phyloP scores from a whole-genome alignment of 495 filamentous ascomycete species.

The Penicillium canescens region DNA sequence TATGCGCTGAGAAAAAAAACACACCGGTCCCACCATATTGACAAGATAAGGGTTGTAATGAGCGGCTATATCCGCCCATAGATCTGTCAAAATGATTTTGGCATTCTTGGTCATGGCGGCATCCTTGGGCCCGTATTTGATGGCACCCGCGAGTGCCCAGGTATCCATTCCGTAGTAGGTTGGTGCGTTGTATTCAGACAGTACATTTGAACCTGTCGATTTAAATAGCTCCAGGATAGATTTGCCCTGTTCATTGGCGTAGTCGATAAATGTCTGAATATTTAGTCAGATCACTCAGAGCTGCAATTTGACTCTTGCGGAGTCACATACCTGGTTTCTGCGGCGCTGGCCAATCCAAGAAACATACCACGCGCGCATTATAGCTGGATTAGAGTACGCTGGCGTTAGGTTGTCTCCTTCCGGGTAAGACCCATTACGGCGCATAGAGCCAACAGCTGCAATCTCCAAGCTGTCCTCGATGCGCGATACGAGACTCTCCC shows the following conservation, averaged over 20 bases:
- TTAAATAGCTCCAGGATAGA: constrained; percentile 25
- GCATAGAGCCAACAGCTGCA: constrained; percentile 29
- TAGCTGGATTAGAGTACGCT: constrained; percentile 25
- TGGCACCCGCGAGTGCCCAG: constrained; percentile 26
- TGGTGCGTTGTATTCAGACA: constrained; percentile 28
- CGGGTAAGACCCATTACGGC: constrained; percentile 24
- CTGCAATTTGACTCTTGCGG: not conserved
- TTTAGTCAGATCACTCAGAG: not conserved
- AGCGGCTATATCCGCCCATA: constrained; percentile 28
- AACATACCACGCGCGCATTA: constrained; percentile 30
- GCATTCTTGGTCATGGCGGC: constrained; percentile 19
- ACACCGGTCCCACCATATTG: constrained; percentile 16
- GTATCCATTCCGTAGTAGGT: constrained; percentile 31
- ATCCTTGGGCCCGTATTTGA: constrained; percentile 26
- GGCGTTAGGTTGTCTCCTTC: constrained; percentile 30
- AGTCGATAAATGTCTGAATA: constrained; percentile 24
- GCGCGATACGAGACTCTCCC: constrained; percentile 13
- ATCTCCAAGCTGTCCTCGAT: constrained; percentile 28
- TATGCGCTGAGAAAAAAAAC: not conserved
- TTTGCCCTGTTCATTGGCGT: constrained; percentile 24
- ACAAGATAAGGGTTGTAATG: constrained; percentile 30
- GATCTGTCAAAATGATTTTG: constrained; percentile 16
- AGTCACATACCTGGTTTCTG: constrained; percentile 13
- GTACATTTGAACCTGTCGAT: constrained; percentile 20
- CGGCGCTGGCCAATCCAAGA: constrained; percentile 27